Evolutionary conservation across 1,284 basidiomycete species (phyloP).

Genomic region (Cutaneotrichosporon sp.): DNA sequence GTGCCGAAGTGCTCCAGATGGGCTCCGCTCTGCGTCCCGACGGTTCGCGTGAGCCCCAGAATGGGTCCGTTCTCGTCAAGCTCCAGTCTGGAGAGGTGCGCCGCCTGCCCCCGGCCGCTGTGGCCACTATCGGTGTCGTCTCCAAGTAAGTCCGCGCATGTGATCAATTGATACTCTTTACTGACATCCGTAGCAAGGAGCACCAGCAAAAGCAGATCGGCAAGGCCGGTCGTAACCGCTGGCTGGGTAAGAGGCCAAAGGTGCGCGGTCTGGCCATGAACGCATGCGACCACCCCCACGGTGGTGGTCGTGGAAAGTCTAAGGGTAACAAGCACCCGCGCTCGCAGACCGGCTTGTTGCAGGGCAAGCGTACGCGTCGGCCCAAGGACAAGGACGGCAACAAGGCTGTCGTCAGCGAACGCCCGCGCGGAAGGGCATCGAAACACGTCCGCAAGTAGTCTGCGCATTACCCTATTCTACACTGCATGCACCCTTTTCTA

Average conservation of each 20-base stretch:
- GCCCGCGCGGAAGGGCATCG: conserved; percentile 65
- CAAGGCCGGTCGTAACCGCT: conserved; percentile 85
- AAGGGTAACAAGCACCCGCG: conserved; percentile 93
- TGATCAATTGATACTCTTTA: background rate
- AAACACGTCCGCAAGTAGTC: conserved; percentile 10
- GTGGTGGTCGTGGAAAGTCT: conserved; percentile 94
- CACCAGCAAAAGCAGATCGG: conserved; percentile 81
- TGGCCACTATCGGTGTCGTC: conserved; percentile 85
- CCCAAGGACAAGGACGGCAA: conserved; percentile 88
- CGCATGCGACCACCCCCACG: conserved; percentile 92
- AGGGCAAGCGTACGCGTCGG: conserved; percentile 87
- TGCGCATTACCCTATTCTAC: conserved; percentile 6
- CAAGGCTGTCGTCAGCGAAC: conserved; percentile 85
- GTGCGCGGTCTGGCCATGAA: conserved; percentile 99
- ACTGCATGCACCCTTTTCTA: conserved; percentile 22
- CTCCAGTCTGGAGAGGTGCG: conserved; percentile 91
- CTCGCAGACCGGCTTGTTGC: conserved; percentile 86
- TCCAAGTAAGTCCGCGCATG: conserved; percentile 71
- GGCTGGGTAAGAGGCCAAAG: conserved; percentile 80
- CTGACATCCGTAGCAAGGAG: conserved; percentile 53
- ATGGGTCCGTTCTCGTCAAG: conserved; percentile 60
- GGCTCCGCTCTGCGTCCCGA: conserved; percentile 25
- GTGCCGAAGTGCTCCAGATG: conserved; percentile 38
- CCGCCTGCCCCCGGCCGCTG: conserved; percentile 73
- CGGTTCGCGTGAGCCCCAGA: conserved; percentile 24